phyloP scores from a whole-genome alignment of 805 yeast genomes.

The Wickerhamiella sergipiensis region DNA sequence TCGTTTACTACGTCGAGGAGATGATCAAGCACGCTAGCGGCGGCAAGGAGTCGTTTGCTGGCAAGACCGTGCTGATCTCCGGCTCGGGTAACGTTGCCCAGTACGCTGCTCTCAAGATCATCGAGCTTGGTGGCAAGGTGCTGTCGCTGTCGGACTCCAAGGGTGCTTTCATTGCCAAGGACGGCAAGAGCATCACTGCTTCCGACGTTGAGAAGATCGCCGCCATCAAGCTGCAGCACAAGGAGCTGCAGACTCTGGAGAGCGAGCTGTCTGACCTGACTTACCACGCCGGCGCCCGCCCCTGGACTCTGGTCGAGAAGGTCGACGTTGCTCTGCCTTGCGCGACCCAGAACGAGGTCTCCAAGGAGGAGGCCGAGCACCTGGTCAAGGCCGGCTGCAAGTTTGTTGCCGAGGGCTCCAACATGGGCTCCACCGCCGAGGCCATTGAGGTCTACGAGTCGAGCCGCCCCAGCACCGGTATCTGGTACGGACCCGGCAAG shows the following conservation, averaged over 20 bases:
- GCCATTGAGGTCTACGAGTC: slow-evolving; percentile 88
- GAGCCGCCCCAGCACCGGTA: slow-evolving; percentile 30
- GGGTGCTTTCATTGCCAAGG: slow-evolving; percentile 58
- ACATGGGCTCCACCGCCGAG: slow-evolving; percentile 98
- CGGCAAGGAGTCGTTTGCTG: slow-evolving; percentile 81
- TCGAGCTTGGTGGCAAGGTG: slow-evolving; percentile 92
- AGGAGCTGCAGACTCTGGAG: slow-evolving; percentile 26
- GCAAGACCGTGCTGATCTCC: slow-evolving; percentile 91
- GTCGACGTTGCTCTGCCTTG: slow-evolving; percentile 95
- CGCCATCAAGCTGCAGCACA: slow-evolving; percentile 66
- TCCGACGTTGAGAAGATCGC: slow-evolving; percentile 74
- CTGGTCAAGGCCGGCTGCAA: slow-evolving; percentile 83
- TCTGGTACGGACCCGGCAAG: slow-evolving; percentile 99
- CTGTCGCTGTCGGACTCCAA: slow-evolving; percentile 90
- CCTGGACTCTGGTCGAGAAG: slow-evolving; percentile 85
- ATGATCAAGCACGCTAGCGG: slow-evolving; percentile 88
- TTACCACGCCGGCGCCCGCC: slow-evolving; percentile 88
- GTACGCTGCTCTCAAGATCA: slow-evolving; percentile 93
- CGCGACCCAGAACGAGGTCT: slow-evolving; percentile 97
- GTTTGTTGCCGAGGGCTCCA: slow-evolving; percentile 96
- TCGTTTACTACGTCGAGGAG: slow-evolving; percentile 91
- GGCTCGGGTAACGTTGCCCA: slow-evolving; percentile 99
- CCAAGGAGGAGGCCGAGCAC: slow-evolving; percentile 93
- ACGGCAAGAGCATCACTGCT: slow-evolving; percentile 67
- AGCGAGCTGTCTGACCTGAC: slow-evolving; percentile 33